Base-by-base conservation (phyloP, 257 asterid species). In the Voacanga thouarsii region DNA sequence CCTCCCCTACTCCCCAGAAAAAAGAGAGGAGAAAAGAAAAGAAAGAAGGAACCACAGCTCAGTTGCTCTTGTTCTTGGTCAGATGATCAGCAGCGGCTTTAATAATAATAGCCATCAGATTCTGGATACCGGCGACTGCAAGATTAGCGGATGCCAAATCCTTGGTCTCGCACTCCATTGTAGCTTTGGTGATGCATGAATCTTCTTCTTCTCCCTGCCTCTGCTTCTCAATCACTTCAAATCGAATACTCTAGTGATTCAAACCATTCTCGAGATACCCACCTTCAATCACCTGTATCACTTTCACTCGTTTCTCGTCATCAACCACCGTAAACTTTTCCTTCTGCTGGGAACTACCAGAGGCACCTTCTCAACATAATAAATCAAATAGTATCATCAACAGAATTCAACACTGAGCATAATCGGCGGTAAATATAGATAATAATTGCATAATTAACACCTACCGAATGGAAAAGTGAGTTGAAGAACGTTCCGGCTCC, bases 261-360 rank as follows among this genome's bases (percentile, higher is more conserved):
- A 33, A 33, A 33, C 37, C 37, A 33, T 33, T 33, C 37, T 33
- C 37, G 37, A 33, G 2, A 33, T 33, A 33, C 37, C 37, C 37
- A 33, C 37, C 37, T 33, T 33, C 37, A 33, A 33, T 1, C 37
- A 33, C 37, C 37, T 85, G 87, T 18, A 87, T n/a, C 39, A 76
- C 89, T 82, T 89, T 92, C 81, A 88, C 84, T 2, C 86, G 80
- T 23, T 76, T 87, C 81, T 82, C 89, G 1, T 86, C 45, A 49
- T 92, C 96, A 53, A 92, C 87, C 79, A 88, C 90, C 41, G 83
- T 77, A 78, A 84, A 88, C 74, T 84, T 85, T 87, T 92, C 96
- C 78, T 85, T 90, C 79, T 83, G 81, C 37, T 33, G 37, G 37
- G 37, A 33, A 33, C 37, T 33, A 33, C 37, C 37, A 33, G 37